phyloP scores from a whole-genome alignment of 345 rosid species.

The Laguncularia racemosa region DNA sequence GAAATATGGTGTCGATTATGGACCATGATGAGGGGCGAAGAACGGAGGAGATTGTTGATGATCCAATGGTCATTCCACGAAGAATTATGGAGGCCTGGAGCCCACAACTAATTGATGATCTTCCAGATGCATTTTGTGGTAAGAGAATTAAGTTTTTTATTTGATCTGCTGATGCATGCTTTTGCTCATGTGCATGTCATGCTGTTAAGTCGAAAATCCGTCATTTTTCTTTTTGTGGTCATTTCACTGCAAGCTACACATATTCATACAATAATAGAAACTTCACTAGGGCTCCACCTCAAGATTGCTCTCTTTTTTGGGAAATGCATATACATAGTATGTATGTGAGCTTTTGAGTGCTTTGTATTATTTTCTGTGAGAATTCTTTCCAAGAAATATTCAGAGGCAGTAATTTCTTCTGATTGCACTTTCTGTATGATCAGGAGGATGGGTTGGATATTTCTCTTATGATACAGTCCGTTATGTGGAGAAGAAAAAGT shows the following conservation, averaged over 20 bases:
- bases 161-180: constrained; percentile 1
- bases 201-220: not conserved
- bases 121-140: constrained; percentile 91
- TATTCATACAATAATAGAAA: not conserved
- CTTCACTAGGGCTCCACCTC: too few relatives aligned
- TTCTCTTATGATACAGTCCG: constrained; percentile 94
- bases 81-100: constrained; percentile 77
- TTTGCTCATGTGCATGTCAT: not conserved
- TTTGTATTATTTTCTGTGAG: not conserved
- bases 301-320: too few relatives aligned
- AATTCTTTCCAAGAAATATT: not conserved
- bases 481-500: constrained; percentile 78
- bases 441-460: constrained; percentile 98
- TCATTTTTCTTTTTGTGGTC: too few relatives aligned
- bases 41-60: constrained; percentile 76
- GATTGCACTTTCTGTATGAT: not conserved
- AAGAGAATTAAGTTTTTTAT: constrained; percentile 10
- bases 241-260: too few relatives aligned
- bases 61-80: constrained; percentile 84
- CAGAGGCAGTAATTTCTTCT: not conserved
- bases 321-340: not conserved
- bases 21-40: constrained; percentile 56
- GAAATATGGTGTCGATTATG: constrained; percentile 72
- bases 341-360: not conserved
- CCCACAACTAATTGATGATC: constrained; percentile 73